Evolutionary conservation across 148 eudicot species (phyloP).

Genomic region (Polygonum aviculare): DNA sequence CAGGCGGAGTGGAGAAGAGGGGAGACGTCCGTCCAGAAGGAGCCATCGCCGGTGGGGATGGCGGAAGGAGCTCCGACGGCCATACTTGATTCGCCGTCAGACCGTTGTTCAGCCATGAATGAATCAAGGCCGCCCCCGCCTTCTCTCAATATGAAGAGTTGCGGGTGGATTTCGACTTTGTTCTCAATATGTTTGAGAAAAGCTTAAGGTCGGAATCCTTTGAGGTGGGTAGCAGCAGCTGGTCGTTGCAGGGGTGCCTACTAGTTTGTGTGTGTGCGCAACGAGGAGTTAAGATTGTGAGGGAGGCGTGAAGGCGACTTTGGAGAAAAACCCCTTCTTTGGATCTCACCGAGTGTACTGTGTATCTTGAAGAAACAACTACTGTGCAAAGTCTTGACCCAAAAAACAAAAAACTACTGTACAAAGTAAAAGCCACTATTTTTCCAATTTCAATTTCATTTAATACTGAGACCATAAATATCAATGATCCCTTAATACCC

Average conservation of each 20-base stretch:
- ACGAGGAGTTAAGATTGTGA: neutral
- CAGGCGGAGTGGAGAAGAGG: constrained; percentile 53
- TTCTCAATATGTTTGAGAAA: neutral
- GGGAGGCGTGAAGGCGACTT: neutral
- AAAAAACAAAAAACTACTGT: too few relatives aligned
- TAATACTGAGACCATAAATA: too few relatives aligned
- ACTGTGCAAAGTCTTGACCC: too few relatives aligned
- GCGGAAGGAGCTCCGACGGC: constrained; percentile 18
- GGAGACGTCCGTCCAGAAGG: constrained; percentile 77
- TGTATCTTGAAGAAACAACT: neutral
- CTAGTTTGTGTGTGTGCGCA: neutral
- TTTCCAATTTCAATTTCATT: too few relatives aligned
- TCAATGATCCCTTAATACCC: too few relatives aligned
- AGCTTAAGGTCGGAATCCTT: neutral
- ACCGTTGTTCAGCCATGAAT: constrained; percentile 23
- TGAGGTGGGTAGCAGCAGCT: neutral
- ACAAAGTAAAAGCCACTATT: too few relatives aligned
- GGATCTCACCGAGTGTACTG: neutral
- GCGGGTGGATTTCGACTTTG: neutral
- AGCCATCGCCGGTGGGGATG: constrained; percentile 54
- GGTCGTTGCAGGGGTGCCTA: neutral
- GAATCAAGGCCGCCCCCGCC: neutral
- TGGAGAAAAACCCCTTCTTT: neutral
- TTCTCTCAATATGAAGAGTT: neutral
- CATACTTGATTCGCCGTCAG: constrained; percentile 1